phyloP scores from a whole-genome alignment of 139 green algal genomes.

The Dunaliella sp. region DNA sequence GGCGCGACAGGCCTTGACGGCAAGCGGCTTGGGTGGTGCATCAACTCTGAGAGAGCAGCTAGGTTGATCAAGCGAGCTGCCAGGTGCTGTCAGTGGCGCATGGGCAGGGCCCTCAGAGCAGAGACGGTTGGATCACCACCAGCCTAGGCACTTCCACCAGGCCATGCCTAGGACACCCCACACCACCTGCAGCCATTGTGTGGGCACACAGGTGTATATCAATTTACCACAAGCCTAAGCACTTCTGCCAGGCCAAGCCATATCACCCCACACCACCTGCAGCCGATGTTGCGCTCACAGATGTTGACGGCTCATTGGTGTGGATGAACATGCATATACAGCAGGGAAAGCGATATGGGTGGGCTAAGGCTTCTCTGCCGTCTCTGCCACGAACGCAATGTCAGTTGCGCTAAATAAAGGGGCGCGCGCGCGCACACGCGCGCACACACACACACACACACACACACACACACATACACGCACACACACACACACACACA shows the following conservation, averaged over 20 bases:
- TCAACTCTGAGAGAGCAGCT: neutral
- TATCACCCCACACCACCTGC: too few relatives aligned
- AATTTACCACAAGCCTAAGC: neutral
- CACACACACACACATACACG: too few relatives aligned
- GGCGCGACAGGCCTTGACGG: neutral
- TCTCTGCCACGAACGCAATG: too few relatives aligned
- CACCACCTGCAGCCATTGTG: conserved; percentile 46
- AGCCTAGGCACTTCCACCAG: conserved; percentile 86
- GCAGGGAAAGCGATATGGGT: neutral
- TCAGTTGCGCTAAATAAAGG: too few relatives aligned
- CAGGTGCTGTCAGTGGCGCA: too few relatives aligned
- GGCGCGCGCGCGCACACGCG: too few relatives aligned
- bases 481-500: too few relatives aligned
- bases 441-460: too few relatives aligned
- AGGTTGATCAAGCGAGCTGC: too few relatives aligned
- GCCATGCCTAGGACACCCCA: conserved; percentile 67
- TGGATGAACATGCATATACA: neutral
- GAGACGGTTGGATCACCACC: conserved; percentile 41
- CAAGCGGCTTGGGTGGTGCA: neutral
- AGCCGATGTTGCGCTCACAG: neutral
- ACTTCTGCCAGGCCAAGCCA: neutral
- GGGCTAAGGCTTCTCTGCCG: too few relatives aligned
- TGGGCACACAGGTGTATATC: neutral
- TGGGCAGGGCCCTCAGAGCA: too few relatives aligned
- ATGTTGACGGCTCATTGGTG: neutral